Percentiles rank a stretch among this genome's conserved stretches.
Evolutionary conservation across 768 basidiomycete species (phyloP).

Genomic region (Leucogyrophana mollusca): DNA sequence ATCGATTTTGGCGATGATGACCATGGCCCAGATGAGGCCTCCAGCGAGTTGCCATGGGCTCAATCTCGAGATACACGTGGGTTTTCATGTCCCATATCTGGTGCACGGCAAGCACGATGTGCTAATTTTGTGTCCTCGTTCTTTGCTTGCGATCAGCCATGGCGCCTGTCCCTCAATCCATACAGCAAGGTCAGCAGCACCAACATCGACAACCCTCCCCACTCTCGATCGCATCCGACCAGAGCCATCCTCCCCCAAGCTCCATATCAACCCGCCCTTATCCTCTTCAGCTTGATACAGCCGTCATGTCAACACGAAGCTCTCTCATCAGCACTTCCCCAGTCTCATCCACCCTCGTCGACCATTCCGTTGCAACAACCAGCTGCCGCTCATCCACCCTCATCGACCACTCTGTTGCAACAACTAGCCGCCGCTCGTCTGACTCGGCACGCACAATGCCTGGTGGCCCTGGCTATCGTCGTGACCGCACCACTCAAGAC

Average conservation of each 20-base stretch:
- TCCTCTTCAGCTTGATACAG: constrained; percentile 62
- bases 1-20: constrained; percentile 48
- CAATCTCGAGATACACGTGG: constrained; percentile 40
- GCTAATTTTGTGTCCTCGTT: constrained; percentile 19
- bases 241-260: constrained; percentile 26
- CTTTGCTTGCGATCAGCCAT: constrained; percentile 16
- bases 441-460: constrained; percentile 69
- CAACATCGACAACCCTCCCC: constrained; percentile 33
- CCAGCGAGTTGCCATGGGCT: constrained; percentile 62
- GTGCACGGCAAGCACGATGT: constrained; percentile 22
- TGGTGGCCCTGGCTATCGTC: constrained; percentile 45
- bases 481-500: constrained; percentile 64
- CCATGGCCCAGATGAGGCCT: constrained; percentile 44
- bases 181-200: constrained; percentile 17
- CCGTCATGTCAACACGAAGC: constrained; percentile 40
- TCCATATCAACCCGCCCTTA: constrained; percentile 35
- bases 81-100: constrained; percentile 31
- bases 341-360: constrained; percentile 38
- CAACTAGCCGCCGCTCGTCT: constrained; percentile 55
- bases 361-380: constrained; percentile 26
- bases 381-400: too few species aligned
- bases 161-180: constrained; percentile 21
- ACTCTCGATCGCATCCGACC: constrained; percentile 38
- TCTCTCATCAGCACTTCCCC: constrained; percentile 44
- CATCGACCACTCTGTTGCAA: constrained; percentile 30